Evolutionary conservation across 345 rosid genomes (phyloP), one percentile per base, ranked within the genome.

Genomic region (Isatis tinctoria): DNA sequence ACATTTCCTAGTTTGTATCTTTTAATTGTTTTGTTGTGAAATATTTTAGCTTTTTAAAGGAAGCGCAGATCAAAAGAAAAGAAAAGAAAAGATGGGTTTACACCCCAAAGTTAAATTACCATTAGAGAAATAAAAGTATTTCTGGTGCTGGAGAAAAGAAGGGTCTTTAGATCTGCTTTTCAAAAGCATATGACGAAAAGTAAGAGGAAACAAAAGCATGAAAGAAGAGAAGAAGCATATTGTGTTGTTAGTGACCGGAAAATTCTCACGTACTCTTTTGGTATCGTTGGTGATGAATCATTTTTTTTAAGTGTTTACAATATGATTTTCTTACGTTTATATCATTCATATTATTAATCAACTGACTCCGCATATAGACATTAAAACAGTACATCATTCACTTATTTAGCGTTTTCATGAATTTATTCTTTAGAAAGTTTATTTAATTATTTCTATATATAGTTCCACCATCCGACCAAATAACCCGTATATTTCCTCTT

Each of bases 111-210:
- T 20, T 59, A 49, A 49, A 28, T 48, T 14, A 35, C 36, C 51
- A 58, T 37, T 66, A 58, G 60, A 66, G 61, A 74, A 58, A 51
- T 9, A 74, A 43, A 65, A 74, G 77, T 36, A 74, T 65, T 73
- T n/a, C 47, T 65, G 59, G 51, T 74, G 72, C 58, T 66, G 32
- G 60, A 47, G 60, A 26, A 74, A 74, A 66, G 61, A 74, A 74
- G 10, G 7, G 54, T 58, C 67, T 74, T 74, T 74, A 66, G 67
- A 74, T 75, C 78, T 75, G 74, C 78, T 75, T 75, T 75, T 44
- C 68, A 67, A 75, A 75, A 74, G 78, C 78, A 74, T 67, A 49
- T 4, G 68, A 59, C 53, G 45, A 67, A 60, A 74, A 67, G 78
- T 49, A 49, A 60, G 60, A 60, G 67, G 40, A 67, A 60, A 39